phyloP scores from a whole-genome alignment of 139 green algal species.

The Tetradesmus obliquus region DNA sequence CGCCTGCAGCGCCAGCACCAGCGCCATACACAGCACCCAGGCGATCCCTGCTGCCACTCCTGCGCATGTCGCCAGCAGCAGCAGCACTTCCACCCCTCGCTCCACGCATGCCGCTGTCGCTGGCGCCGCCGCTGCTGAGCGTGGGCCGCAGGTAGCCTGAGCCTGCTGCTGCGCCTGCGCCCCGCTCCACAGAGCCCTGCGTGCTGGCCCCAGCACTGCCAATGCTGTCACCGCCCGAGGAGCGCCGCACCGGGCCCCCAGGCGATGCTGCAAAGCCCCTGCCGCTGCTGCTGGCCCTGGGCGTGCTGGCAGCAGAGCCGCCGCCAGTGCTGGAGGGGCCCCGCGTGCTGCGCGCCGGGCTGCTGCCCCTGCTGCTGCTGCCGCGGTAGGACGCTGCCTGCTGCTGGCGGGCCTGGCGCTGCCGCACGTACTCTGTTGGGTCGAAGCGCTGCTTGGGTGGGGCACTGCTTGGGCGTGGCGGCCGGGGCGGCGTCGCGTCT shows the following conservation, averaged over 20 bases:
- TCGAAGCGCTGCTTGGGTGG: constrained; percentile 72
- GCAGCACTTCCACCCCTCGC: not conserved
- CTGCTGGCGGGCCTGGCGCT: constrained; percentile 40
- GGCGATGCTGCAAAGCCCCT: not conserved
- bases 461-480: constrained; percentile 36
- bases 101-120: not conserved
- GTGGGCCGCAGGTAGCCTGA: constrained; percentile 11
- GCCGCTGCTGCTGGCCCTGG: constrained; percentile 20
- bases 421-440: constrained; percentile 79
- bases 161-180: constrained; percentile 1
- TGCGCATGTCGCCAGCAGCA: not conserved
- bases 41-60: constrained; percentile 8
- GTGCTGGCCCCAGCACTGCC: not conserved
- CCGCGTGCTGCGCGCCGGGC: not conserved
- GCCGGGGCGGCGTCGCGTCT: not conserved
- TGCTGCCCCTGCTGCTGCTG: constrained; percentile 34
- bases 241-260: not conserved
- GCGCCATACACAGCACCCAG: constrained; percentile 28
- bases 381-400: not conserved
- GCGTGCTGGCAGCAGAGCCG: not conserved
- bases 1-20: not conserved
- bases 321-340: not conserved
- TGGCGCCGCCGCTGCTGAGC: constrained; percentile 18
- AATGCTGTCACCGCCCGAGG: not conserved
- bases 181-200: constrained; percentile 9